Evolutionary conservation across 371 early-diverging fungal species (phyloP).

Genomic region (Mucor lusitanicus): DNA sequence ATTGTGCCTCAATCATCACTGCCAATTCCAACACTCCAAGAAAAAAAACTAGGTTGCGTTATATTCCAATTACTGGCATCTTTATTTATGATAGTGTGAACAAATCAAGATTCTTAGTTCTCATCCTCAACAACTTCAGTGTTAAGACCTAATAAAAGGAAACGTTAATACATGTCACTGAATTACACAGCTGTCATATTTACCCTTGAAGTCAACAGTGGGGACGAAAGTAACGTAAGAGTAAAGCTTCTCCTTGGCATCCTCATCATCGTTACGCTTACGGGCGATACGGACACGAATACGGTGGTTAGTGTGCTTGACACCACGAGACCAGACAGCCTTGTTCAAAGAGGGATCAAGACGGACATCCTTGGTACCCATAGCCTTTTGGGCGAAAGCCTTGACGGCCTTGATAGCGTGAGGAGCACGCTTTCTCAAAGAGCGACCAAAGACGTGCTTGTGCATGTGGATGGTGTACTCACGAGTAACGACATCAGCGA

Average conservation of each 20-base stretch:
- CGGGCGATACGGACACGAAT: conserved; percentile 91
- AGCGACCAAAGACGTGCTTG: conserved; percentile 80
- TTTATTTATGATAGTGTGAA: neutral
- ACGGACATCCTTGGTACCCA: conserved; percentile 90
- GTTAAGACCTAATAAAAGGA: conserved; percentile 6
- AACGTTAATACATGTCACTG: neutral
- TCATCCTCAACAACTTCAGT: conserved; percentile 16
- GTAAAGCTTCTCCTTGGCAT: conserved; percentile 94
- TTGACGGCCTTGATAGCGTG: conserved; percentile 91
- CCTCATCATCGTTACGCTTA: conserved; percentile 93
- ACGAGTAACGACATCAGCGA: conserved; percentile 80
- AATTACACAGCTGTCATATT: neutral
- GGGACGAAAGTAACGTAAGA: conserved; percentile 87
- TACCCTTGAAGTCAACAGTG: conserved; percentile 84
- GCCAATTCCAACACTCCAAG: no score
- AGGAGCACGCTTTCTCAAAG: conserved; percentile 97
- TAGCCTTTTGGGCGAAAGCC: conserved; percentile 81
- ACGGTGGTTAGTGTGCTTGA: conserved; percentile 90
- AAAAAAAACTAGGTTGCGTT: neutral
- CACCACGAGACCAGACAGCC: conserved; percentile 87
- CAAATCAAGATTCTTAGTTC: conserved; percentile 3
- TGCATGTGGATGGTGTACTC: conserved; percentile 96
- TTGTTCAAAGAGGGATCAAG: conserved; percentile 80
- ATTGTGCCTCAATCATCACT: no score
- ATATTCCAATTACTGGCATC: neutral